Evolutionary conservation across 129 eudicot genomes (phyloP).

Genomic region (Chrysanthemum seticuspe): DNA sequence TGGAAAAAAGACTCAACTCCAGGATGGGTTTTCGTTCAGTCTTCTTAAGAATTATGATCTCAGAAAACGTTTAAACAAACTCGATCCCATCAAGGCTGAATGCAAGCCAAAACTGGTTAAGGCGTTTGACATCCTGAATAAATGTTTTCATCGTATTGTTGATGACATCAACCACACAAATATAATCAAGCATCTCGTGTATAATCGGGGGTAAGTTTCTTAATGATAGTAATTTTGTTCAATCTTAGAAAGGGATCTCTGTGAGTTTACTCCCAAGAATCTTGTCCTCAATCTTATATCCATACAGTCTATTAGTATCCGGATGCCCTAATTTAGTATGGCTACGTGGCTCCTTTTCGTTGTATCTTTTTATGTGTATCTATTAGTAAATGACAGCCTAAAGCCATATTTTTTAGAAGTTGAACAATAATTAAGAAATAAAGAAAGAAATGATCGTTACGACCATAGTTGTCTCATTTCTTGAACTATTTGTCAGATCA

Average conservation of each 20-base stretch:
- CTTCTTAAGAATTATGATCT: background rate
- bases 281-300: too few relatives aligned
- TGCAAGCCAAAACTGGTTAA: background rate
- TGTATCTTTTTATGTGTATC: background rate
- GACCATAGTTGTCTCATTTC: background rate
- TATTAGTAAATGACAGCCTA: background rate
- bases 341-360: too few relatives aligned
- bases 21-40: background rate
- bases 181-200: background rate
- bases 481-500: slow-evolving; percentile 45
- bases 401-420: background rate
- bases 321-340: too few relatives aligned
- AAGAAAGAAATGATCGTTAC: background rate
- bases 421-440: background rate
- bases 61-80: background rate
- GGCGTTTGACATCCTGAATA: background rate
- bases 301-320: too few relatives aligned
- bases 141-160: background rate
- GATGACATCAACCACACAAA: background rate
- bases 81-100: background rate
- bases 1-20: background rate
- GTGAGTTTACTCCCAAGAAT: too few relatives aligned
- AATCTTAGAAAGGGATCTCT: background rate
- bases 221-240: background rate
- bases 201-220: background rate